Percentiles rank a stretch among this genome's conserved stretches.
phyloP scores from a whole-genome alignment of 176 grass and related monocot genomes.

The Cenchrus americanus region DNA sequence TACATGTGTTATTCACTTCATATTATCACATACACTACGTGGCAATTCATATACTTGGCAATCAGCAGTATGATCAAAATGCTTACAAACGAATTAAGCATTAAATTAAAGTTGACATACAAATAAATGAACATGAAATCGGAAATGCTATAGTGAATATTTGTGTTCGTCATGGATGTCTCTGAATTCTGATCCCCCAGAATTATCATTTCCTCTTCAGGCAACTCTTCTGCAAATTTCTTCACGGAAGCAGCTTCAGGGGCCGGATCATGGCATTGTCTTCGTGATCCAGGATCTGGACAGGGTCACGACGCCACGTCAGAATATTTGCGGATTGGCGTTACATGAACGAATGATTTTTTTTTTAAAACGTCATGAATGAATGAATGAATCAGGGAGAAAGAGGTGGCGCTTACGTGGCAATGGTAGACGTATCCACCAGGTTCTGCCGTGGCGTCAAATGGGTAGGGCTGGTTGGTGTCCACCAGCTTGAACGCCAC shows the following conservation, averaged over 20 bases:
- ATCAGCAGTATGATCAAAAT: background rate
- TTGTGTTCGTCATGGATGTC: background rate
- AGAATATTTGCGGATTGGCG: background rate
- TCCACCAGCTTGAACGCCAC: conserved; percentile 56
- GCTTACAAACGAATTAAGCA: background rate
- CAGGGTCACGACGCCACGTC: background rate
- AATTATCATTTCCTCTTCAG: background rate
- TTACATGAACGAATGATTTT: no score
- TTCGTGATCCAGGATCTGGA: conserved; percentile 83
- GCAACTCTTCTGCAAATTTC: background rate
- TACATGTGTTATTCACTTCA: background rate
- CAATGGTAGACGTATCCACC: conserved; percentile 85
- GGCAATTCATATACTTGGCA: background rate
- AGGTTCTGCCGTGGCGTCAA: conserved; percentile 63
- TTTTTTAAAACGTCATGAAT: no score
- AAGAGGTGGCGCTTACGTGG: conserved; percentile 49
- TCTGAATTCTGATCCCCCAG: background rate
- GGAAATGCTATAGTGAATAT: background rate
- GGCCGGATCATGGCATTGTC: conserved; percentile 89
- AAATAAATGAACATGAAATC: background rate
- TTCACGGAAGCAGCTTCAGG: conserved; percentile 48
- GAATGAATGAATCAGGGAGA: no score
- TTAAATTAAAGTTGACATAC: background rate
- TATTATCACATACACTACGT: background rate
- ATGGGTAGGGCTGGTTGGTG: conserved; percentile 44